Conservation (phyloP, 768 basidiomycete genomes). For the Leucocoprinus sp. region DNA sequence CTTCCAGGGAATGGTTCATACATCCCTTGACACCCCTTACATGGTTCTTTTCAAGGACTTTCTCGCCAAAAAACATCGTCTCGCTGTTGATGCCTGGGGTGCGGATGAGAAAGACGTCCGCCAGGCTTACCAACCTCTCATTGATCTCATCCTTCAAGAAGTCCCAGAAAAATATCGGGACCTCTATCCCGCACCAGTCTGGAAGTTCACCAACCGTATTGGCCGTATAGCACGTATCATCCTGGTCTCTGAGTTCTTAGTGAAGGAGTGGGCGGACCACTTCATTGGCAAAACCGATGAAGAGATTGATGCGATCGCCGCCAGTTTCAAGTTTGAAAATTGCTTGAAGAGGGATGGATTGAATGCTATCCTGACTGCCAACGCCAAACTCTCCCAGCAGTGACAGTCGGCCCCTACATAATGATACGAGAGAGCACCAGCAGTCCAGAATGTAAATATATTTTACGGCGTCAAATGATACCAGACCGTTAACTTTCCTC, state of each 20-base stretch:
- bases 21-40: constrained; percentile 62
- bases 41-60: constrained; percentile 61
- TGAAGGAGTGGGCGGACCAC: constrained; percentile 67
- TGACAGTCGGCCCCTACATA: not conserved
- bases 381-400: constrained; percentile 19
- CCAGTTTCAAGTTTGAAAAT: constrained; percentile 63
- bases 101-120: constrained; percentile 51
- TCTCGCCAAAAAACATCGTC: constrained; percentile 69
- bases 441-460: not conserved
- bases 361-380: constrained; percentile 44
- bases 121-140: constrained; percentile 55
- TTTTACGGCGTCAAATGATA: not conserved
- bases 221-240: constrained; percentile 58
- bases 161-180: constrained; percentile 40
- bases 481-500: no score
- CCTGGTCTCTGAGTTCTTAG: constrained; percentile 61
- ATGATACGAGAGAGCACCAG: not conserved
- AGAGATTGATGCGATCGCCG: constrained; percentile 68
- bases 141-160: constrained; percentile 52
- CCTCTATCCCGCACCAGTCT: constrained; percentile 59
- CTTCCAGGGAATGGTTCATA: constrained; percentile 81
- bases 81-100: constrained; percentile 76
- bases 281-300: constrained; percentile 48
- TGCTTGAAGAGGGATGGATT: constrained; percentile 64
- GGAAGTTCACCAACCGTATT: constrained; percentile 50